These are phyloP conservation scores for Pseudonitzschia multiseries DNA, from an alignment of 108 stramenopile genomes.

Conservation along the genomic window DNA sequence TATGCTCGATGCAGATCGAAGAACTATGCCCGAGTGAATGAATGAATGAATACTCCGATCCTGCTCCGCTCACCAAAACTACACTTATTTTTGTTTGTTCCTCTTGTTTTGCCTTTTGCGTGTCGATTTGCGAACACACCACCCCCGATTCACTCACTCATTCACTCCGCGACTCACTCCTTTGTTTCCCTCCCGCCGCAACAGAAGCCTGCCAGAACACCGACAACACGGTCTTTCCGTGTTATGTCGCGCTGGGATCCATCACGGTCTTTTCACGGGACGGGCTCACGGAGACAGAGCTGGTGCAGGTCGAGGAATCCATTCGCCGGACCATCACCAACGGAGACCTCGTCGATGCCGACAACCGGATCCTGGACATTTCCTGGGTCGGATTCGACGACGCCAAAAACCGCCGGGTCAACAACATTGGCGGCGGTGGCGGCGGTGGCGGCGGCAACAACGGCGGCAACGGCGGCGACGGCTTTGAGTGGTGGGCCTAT, in stretches of 20 bases:
- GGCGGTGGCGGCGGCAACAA: background rate
- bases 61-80: too few relatives aligned
- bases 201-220: background rate
- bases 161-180: too few relatives aligned
- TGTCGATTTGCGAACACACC: too few relatives aligned
- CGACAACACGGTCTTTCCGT: background rate
- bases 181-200: too few relatives aligned
- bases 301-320: background rate
- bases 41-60: too few relatives aligned
- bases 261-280: background rate
- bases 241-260: background rate
- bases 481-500: background rate
- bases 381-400: background rate
- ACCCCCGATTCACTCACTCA: too few relatives aligned
- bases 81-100: too few relatives aligned
- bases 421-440: background rate
- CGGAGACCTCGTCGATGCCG: background rate
- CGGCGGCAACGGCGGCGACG: background rate
- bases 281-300: background rate
- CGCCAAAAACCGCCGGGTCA: too few relatives aligned
- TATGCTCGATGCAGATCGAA: too few relatives aligned
- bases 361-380: slow-evolving; percentile 8
- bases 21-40: too few relatives aligned
- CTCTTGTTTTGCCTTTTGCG: too few relatives aligned
- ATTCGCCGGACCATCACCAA: slow-evolving; percentile 7